These are phyloP conservation scores for Primulina tabacum DNA, from an alignment of 257 asterid species.

Conservation along the genomic window DNA sequence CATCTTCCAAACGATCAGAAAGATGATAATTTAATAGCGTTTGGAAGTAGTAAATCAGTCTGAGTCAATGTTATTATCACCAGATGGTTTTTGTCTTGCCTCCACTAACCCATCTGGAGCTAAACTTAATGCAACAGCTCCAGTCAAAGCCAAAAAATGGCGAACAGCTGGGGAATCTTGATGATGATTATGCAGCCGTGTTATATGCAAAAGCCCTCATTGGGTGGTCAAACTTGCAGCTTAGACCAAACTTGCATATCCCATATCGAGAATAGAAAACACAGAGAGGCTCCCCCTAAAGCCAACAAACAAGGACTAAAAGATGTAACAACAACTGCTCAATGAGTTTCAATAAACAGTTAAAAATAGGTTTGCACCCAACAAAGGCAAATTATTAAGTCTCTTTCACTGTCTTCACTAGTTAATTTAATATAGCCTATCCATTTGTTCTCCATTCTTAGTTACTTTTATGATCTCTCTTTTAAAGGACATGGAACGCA, in stretches of 20 bases:
- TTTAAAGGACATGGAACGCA: not conserved
- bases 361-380: slow-evolving; percentile 11
- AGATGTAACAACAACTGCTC: slow-evolving; percentile 17
- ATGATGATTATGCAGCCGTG: slow-evolving; percentile 55
- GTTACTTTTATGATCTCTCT: not conserved
- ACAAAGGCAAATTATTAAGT: not conserved
- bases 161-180: slow-evolving; percentile 57
- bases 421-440: not conserved
- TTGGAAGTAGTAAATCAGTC: slow-evolving; percentile 53
- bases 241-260: slow-evolving; percentile 96
- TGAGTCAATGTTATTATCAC: slow-evolving; percentile 71
- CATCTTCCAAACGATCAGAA: slow-evolving; percentile 45
- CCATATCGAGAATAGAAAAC: slow-evolving; percentile 92
- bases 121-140: slow-evolving; percentile 59
- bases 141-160: slow-evolving; percentile 65
- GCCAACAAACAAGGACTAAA: slow-evolving; percentile 31
- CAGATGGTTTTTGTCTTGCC: slow-evolving; percentile 67
- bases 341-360: slow-evolving; percentile 15
- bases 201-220: slow-evolving; percentile 71
- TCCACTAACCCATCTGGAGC: slow-evolving; percentile 68
- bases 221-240: slow-evolving; percentile 99
- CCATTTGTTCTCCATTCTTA: not conserved
- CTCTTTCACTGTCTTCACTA: slow-evolving; percentile 3
- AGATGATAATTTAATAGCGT: slow-evolving; percentile 34
- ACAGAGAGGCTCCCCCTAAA: slow-evolving; percentile 90